Percentiles rank a stretch among this genome's conserved stretches.
Conservation (phyloP, 1,139 yeast species). For the Scheffersomyces illinoinensis region DNA sequence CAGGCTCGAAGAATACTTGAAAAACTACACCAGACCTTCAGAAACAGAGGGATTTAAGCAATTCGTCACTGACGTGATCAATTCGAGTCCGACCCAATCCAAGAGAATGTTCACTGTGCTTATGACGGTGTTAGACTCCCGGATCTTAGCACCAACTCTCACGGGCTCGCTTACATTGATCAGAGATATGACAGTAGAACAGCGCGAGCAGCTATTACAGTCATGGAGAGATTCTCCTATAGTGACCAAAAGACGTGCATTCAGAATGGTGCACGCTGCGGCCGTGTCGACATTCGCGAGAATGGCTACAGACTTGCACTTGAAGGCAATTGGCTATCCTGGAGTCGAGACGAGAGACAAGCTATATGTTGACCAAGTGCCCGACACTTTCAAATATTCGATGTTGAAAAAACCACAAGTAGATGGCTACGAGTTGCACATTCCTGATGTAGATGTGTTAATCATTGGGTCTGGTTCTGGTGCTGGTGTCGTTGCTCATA, state of each 20-base stretch:
- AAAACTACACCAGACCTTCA: slow-evolving; percentile 30
- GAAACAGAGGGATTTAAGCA: slow-evolving; percentile 28
- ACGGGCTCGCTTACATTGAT: slow-evolving; percentile 37
- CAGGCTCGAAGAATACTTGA: slow-evolving; percentile 34
- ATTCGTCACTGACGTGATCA: slow-evolving; percentile 11
- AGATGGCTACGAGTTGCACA: slow-evolving; percentile 32
- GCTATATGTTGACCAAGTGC: slow-evolving; percentile 27
- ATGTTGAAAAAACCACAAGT: slow-evolving; percentile 34
- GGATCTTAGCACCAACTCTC: slow-evolving; percentile 36
- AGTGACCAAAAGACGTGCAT: slow-evolving; percentile 28
- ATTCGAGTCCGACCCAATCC: slow-evolving; percentile 16
- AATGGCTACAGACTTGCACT: slow-evolving; percentile 35
- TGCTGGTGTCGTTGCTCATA: slow-evolving; percentile 58
- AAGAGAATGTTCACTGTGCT: slow-evolving; percentile 24
- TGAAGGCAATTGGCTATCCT: slow-evolving; percentile 37
- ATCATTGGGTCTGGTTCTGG: slow-evolving; percentile 62
- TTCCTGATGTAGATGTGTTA: slow-evolving; percentile 46
- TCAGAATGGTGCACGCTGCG: slow-evolving; percentile 24
- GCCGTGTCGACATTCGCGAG: slow-evolving; percentile 24
- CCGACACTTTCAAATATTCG: slow-evolving; percentile 29
- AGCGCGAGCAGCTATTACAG: slow-evolving; percentile 29
- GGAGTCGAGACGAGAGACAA: slow-evolving; percentile 29
- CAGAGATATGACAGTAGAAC: slow-evolving; percentile 36
- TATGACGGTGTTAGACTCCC: slow-evolving; percentile 28
- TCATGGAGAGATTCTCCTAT: slow-evolving; percentile 45